Evolutionary conservation across 129 eudicot species (phyloP).

Genomic region (Helichrysum umbraculigerum): DNA sequence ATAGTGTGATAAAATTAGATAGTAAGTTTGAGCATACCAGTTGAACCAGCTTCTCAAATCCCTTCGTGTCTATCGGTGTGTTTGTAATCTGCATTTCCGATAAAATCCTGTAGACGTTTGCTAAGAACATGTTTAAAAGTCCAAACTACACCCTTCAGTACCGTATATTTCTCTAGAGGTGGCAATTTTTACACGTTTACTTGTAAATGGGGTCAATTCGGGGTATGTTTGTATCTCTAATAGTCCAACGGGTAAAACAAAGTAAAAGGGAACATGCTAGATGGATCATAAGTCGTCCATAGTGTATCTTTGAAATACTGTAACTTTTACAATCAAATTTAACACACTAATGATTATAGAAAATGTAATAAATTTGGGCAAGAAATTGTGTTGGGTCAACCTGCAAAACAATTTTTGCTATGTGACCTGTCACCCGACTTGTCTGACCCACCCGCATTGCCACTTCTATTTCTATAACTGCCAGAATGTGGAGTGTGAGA

Average conservation of each 20-base stretch:
- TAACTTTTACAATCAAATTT: background rate
- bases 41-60: slow-evolving; percentile 67
- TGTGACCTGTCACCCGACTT: background rate
- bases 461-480: background rate
- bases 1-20: slow-evolving; percentile 2
- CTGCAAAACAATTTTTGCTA: background rate
- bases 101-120: slow-evolving; percentile 49
- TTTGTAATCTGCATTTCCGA: slow-evolving; percentile 54
- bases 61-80: slow-evolving; percentile 71
- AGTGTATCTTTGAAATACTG: background rate
- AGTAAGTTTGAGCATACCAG: slow-evolving; percentile 43
- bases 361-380: background rate
- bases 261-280: background rate
- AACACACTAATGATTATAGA: background rate
- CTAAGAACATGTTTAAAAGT: slow-evolving; percentile 11
- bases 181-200: background rate
- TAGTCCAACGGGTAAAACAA: background rate
- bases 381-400: too few species aligned
- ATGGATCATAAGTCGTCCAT: background rate
- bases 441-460: slow-evolving; percentile 8
- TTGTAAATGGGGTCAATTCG: background rate
- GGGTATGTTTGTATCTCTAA: background rate
- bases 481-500: slow-evolving; percentile 5
- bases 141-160: background rate
- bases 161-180: background rate